These are phyloP conservation scores for Colletotrichum melonis DNA, from an alignment of 2,329 filamentous ascomycete species.

Conservation along the genomic window DNA sequence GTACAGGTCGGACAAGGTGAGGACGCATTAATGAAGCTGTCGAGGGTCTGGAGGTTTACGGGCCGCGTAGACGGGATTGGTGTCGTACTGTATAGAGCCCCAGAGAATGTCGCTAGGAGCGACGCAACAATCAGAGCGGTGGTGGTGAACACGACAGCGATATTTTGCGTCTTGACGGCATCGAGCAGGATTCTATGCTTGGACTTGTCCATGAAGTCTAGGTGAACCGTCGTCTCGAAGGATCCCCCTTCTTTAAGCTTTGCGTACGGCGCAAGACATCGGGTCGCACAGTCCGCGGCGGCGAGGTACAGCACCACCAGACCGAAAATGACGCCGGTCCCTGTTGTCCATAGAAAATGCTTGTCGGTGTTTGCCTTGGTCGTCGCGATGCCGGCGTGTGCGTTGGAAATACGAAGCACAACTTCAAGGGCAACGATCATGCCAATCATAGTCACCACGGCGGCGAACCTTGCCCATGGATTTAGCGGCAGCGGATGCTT, in stretches of 20 bases:
- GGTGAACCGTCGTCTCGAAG: slow-evolving; percentile 44
- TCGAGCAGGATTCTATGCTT: slow-evolving; percentile 41
- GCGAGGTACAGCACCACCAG: slow-evolving; percentile 45
- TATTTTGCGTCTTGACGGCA: slow-evolving; percentile 41
- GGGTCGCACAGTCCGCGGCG: slow-evolving; percentile 45
- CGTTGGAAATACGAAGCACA: slow-evolving; percentile 44
- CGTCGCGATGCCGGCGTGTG: slow-evolving; percentile 44
- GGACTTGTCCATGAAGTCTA: slow-evolving; percentile 47
- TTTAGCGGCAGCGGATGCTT: slow-evolving; percentile 46
- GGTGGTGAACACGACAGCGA: slow-evolving; percentile 43
- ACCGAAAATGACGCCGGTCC: slow-evolving; percentile 44
- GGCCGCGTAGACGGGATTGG: slow-evolving; percentile 39
- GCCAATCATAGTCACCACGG: slow-evolving; percentile 41
- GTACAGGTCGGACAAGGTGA: slow-evolving; percentile 36
- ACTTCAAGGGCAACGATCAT: slow-evolving; percentile 49
- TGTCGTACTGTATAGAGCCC: slow-evolving; percentile 46
- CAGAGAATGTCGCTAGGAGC: slow-evolving; percentile 45
- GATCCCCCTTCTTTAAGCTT: slow-evolving; percentile 42
- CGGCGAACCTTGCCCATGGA: slow-evolving; percentile 41
- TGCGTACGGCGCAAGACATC: slow-evolving; percentile 47
- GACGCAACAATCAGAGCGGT: slow-evolving; percentile 42
- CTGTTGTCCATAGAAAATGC: slow-evolving; percentile 50
- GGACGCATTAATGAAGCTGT: slow-evolving; percentile 45
- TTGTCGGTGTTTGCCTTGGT: slow-evolving; percentile 41
- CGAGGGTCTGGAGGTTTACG: slow-evolving; percentile 40